Percentiles rank a stretch among this genome's conserved stretches.
These are phyloP conservation scores for Chlamydomonas sp. DNA, from an alignment of 139 green algal genomes.

Conservation along the genomic window DNA sequence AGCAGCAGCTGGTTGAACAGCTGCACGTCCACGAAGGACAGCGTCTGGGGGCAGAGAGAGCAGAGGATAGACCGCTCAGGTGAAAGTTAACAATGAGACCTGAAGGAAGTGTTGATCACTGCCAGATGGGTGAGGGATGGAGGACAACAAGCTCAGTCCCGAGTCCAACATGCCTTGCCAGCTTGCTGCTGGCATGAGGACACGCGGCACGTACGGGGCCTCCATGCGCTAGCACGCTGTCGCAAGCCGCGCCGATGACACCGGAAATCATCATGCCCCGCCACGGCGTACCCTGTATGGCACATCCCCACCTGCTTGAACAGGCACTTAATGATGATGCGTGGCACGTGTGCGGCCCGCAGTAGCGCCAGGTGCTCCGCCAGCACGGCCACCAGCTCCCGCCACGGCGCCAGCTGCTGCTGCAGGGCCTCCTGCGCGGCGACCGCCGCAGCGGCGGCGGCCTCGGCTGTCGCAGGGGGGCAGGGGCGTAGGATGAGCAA, in stretches of 20 bases:
- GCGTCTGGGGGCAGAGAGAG: slow-evolving; percentile 69
- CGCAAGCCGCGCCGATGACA: no score
- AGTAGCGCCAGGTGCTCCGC: slow-evolving; percentile 45
- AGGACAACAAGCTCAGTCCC: no score
- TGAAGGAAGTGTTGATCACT: background rate
- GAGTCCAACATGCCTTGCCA: no score
- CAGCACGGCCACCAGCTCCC: slow-evolving; percentile 55
- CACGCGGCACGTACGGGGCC: no score
- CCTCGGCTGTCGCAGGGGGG: no score
- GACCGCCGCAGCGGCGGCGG: no score
- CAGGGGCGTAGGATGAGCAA: no score
- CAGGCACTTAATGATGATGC: slow-evolving; percentile 48
- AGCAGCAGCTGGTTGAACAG: slow-evolving; percentile 98
- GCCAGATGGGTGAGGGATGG: background rate
- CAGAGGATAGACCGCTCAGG: background rate
- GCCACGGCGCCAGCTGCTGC: slow-evolving; percentile 40
- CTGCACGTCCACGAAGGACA: slow-evolving; percentile 95
- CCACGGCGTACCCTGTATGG: background rate
- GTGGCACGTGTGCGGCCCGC: slow-evolving; percentile 48
- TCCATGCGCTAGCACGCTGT: no score
- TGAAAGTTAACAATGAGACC: background rate
- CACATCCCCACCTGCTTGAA: slow-evolving; percentile 52
- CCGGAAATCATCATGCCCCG: background rate
- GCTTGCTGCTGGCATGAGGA: no score
- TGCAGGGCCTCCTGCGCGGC: no score